These are phyloP conservation scores for Euphrasia arctica DNA, from an alignment of 305 asterid genomes.

Conservation along the genomic window DNA sequence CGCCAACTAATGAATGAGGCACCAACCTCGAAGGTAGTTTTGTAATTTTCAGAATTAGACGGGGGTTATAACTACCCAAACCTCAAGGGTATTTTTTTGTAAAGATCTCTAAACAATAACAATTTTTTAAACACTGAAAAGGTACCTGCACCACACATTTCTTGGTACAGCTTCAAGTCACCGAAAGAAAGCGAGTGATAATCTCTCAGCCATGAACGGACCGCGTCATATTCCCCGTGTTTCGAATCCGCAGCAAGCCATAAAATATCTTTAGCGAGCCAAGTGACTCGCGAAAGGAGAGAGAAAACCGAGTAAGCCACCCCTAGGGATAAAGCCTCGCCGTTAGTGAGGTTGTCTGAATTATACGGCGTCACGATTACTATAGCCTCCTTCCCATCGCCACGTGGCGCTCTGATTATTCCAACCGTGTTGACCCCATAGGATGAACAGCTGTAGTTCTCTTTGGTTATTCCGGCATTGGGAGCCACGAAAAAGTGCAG, in stretches of 20 bases:
- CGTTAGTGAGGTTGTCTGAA: constrained; percentile 44
- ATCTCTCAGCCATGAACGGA: constrained; percentile 86
- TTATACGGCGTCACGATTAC: constrained; percentile 92
- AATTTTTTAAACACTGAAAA: neutral
- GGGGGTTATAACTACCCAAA: too few species aligned
- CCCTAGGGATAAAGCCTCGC: constrained; percentile 88
- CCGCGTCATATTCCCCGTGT: constrained; percentile 85
- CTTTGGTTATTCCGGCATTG: constrained; percentile 45
- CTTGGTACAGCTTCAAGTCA: constrained; percentile 37
- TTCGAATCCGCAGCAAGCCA: constrained; percentile 96
- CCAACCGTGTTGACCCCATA: constrained; percentile 80
- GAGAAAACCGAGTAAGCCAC: constrained; percentile 79
- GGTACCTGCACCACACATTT: constrained; percentile 39
- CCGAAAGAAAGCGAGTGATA: constrained; percentile 66
- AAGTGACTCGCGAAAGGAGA: constrained; percentile 76
- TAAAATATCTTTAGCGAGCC: constrained; percentile 95
- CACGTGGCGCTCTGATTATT: constrained; percentile 87
- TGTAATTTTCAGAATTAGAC: too few species aligned
- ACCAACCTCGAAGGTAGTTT: too few species aligned
- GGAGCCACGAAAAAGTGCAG: constrained; percentile 73
- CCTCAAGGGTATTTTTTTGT: too few species aligned
- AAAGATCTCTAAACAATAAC: too few species aligned
- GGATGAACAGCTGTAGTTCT: constrained; percentile 57
- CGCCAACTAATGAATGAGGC: too few species aligned
- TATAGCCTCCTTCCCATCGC: constrained; percentile 96